These are phyloP conservation scores for Silybum marianum DNA, from an alignment of 129 eudicot species.

Conservation along the genomic window DNA sequence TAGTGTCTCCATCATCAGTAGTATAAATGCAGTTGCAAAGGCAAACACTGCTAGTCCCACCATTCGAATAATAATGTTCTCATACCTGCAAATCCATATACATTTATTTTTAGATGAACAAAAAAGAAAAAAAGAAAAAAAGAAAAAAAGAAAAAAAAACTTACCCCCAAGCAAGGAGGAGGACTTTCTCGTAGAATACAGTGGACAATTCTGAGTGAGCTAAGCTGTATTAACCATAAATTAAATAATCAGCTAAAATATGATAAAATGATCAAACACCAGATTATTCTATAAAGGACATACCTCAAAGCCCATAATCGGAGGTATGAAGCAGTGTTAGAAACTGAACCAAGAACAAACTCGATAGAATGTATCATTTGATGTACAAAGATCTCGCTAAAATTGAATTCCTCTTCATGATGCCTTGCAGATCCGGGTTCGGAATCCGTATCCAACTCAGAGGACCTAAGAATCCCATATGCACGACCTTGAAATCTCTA, in stretches of 20 bases:
- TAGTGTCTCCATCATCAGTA: constrained; percentile 96
- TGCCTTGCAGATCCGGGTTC: constrained; percentile 85
- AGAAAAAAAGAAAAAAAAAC: constrained; percentile 9
- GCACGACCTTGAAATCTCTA: constrained; percentile 98
- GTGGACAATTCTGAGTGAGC: constrained; percentile 98
- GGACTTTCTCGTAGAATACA: constrained; percentile 93
- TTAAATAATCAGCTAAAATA: constrained; percentile 16
- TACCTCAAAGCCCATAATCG: constrained; percentile 99
- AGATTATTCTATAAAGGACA: constrained; percentile 10
- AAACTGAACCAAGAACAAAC: constrained; percentile 98
- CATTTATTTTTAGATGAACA: constrained; percentile 1
- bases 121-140: not conserved
- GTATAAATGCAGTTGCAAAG: constrained; percentile 92
- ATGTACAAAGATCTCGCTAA: constrained; percentile 97
- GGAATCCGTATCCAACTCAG: constrained; percentile 71
- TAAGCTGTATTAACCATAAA: constrained; percentile 59
- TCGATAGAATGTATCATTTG: constrained; percentile 98
- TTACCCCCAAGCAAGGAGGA: constrained; percentile 97
- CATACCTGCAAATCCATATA: constrained; percentile 61
- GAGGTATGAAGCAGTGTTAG: constrained; percentile 97
- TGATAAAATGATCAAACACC: not conserved
- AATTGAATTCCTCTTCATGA: constrained; percentile 81
- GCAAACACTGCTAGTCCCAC: constrained; percentile 89
- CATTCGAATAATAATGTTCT: constrained; percentile 69
- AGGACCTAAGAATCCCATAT: constrained; percentile 76